Evolutionary conservation across 1,139 yeast species (phyloP), one percentile per base, ranked within the genome.

Genomic region (Pneumocystis sp.): DNA sequence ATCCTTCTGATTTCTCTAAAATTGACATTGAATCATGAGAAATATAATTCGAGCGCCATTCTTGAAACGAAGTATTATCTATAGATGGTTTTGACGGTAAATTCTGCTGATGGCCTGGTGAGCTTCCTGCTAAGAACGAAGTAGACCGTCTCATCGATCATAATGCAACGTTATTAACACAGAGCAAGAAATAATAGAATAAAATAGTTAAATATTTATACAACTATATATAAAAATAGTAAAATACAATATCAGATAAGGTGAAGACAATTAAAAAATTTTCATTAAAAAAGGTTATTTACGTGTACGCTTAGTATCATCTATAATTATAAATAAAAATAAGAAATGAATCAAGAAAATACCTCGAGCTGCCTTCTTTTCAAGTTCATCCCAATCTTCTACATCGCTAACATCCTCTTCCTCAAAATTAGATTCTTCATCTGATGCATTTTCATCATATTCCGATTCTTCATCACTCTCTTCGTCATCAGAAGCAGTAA

Each of bases 391-490:
- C 76, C 76, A 74, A 64, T 75, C 79, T 44, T 74, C 77, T 39
- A 75, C 79, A 19, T 71, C 73, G 19, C 71, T 76, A 29, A 71
- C 77, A 5, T 60, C 65, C 21, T 70, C 73, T 56, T 70, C 74
- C 25, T 67, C 69, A 35, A 67, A 70, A 42, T 67, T 69, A 12
- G 72, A 75, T 19, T 70, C 73, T 34, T 70, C 73, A n/a, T 74
- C 78, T 25, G 66, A 63, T 8, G 67, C 70, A 62, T 66, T 70
- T 10, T 67, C 69, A 39, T 68, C 71, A 57, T 62, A 67, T 17
- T 68, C 89, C 56, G 88, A 88, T 73, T 84, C 85, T 72, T 78
- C 82, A 71, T 85, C 90, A 78, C 85, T 76, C 71, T 84, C 88
- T 72, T 85, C 89, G 87, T 89, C 85, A 70, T 85, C 89, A 1